phyloP scores from a whole-genome alignment of 108 stramenopile species.

The Nitzschia sp. region DNA sequence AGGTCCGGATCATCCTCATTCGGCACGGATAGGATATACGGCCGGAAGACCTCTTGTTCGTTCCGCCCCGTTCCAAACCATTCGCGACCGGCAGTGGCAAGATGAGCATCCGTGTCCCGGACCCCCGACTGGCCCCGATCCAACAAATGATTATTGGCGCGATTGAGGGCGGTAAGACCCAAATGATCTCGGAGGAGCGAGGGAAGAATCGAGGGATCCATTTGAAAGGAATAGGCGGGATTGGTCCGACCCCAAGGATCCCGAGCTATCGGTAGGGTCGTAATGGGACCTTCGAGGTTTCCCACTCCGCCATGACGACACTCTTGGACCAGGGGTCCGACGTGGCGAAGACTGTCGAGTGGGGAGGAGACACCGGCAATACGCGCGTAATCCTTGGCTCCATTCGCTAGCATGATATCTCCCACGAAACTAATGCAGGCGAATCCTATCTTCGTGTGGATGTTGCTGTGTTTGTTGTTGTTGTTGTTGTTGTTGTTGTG shows the following conservation, averaged over 20 bases:
- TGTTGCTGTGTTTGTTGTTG: too few species aligned
- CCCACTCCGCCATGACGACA: not conserved
- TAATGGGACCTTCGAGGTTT: constrained; percentile 6
- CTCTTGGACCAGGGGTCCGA: not conserved
- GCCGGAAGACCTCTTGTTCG: not conserved
- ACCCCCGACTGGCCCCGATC: not conserved
- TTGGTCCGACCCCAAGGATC: not conserved
- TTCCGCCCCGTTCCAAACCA: not conserved
- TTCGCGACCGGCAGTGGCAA: not conserved
- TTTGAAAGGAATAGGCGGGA: not conserved
- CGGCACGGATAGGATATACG: not conserved
- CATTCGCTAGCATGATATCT: constrained; percentile 11
- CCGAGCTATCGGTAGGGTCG: not conserved
- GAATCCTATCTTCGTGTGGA: too few species aligned
- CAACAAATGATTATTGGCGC: constrained; percentile 1
- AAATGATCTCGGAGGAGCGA: not conserved
- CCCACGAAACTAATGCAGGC: too few species aligned
- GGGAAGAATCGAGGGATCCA: not conserved
- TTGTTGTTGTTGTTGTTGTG: too few species aligned
- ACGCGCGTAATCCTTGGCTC: not conserved
- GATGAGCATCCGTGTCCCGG: not conserved
- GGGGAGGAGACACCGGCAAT: not conserved
- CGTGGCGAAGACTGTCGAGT: not conserved
- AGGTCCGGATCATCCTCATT: too few species aligned
- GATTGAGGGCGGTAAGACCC: not conserved